Base-by-base conservation (phyloP, 768 basidiomycete genomes). In the Pisolithus sp. region DNA sequence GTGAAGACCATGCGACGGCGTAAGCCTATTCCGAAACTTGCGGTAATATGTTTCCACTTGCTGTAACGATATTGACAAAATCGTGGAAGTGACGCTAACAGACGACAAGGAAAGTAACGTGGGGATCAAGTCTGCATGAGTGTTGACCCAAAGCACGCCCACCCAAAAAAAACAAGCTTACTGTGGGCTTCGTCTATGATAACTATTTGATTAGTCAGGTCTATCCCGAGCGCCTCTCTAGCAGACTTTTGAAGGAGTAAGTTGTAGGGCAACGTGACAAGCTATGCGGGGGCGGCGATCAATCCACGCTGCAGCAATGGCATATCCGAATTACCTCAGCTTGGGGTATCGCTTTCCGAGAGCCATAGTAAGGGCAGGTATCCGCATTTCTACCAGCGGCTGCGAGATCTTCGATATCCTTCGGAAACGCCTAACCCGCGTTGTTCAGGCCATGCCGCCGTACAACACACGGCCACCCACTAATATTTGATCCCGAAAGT, bases 151-250 rank as follows among this genome's bases (percentile, higher is more conserved):
- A 48, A 7, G 23, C 43, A 15, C 17, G 26, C 21, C 5, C 17
- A 48, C 31, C 48, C n/a, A 44, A 39, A 43, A 50, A 49, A 36
- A 3, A 61, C 28, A 9, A 18, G 72, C 89, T 52, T 59, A 93
- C 92, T 97, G 68, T 99, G 95, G 0, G 95, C 95, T 72, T 99
- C 95, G 62, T 99, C 95, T 49, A 99, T 82, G 21, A 98, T 77
- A 28, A 99, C 80, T 17, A 97, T 75, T 59, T 96, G 92, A 60
- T 85, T 79, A 10, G 77, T 86, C 42, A 96, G 71, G 61, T 90
- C 80, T 52, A 99, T 93, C 2, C 88, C 88, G 0, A 97, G 75
- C 0, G 92, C 83, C 60, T 96, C 91, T 46, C 95, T 75, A 2
- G 93, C 89, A 1, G 78, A 77, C 54, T 81, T 85, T 55, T 91